Conservation (phyloP, 805 yeast genomes). For the Scheffersomyces spartinae region DNA sequence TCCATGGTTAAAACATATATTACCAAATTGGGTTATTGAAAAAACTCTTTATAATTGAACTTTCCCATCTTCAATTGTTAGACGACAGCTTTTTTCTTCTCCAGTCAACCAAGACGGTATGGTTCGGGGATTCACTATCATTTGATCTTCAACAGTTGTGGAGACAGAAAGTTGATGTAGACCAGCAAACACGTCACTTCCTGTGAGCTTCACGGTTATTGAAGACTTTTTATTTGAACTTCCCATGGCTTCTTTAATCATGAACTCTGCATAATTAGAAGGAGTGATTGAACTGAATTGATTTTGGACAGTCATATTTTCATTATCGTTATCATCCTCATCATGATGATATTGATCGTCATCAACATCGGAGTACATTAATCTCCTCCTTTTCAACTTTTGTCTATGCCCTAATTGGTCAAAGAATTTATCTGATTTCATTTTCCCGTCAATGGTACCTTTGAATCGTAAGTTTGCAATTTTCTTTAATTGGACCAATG, state of each 20-base stretch:
- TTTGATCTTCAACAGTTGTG: conserved; percentile 13
- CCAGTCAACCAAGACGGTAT: conserved; percentile 77
- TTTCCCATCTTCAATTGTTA: conserved; percentile 10
- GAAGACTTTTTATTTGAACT: conserved; percentile 6
- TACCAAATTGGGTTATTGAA: conserved; percentile 16
- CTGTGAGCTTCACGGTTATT: conserved; percentile 36
- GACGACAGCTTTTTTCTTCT: too few relatives aligned
- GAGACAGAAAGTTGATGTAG: conserved; percentile 49
- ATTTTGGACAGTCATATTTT: conserved; percentile 10
- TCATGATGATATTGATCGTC: conserved; percentile 5
- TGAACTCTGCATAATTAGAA: conserved; percentile 38
- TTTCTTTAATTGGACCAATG: conserved; percentile 14
- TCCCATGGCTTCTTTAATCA: conserved; percentile 19
- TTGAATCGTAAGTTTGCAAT: conserved; percentile 51
- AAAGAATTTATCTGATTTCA: conserved; percentile 24
- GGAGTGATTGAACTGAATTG: conserved; percentile 48
- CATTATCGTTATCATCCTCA: conserved; percentile 10
- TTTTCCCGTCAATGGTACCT: conserved; percentile 33
- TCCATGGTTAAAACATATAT: conserved; percentile 11
- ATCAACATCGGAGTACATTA: conserved; percentile 5
- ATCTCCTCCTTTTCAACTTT: too few relatives aligned
- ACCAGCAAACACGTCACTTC: conserved; percentile 71
- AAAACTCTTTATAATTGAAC: conserved; percentile 1
- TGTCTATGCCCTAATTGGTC: conserved; percentile 21
- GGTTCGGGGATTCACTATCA: conserved; percentile 37